These are phyloP conservation scores for Salix dunnii DNA, from an alignment of 345 rosid species.

Conservation along the genomic window DNA sequence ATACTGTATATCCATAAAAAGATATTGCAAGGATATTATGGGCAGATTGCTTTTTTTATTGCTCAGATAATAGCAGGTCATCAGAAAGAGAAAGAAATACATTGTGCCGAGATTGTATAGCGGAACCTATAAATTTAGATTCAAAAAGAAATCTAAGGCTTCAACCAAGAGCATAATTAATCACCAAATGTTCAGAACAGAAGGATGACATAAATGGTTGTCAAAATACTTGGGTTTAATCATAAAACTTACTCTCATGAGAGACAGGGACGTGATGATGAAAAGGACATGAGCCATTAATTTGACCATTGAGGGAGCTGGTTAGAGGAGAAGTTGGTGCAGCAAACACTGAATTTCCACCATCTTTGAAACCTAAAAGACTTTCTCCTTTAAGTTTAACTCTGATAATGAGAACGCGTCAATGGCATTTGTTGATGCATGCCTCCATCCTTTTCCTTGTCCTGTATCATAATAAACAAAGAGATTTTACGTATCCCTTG, in stretches of 20 bases:
- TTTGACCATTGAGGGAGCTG: conserved; percentile 34
- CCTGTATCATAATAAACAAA: background rate
- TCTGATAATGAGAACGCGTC: conserved; percentile 3
- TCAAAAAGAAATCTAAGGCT: background rate
- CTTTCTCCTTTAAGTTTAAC: conserved; percentile 9
- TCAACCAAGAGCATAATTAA: background rate
- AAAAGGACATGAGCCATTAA: conserved; percentile 16
- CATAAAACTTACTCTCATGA: background rate
- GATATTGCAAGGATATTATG: background rate
- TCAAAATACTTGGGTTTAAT: background rate
- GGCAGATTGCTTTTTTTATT: no score
- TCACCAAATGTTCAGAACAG: background rate
- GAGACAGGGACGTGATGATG: conserved; percentile 14
- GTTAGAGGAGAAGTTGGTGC: conserved; percentile 52
- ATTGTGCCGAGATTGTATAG: background rate
- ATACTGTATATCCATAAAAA: no score
- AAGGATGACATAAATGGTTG: background rate
- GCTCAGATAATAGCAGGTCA: no score
- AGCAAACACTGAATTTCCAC: conserved; percentile 37
- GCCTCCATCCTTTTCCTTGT: conserved; percentile 23
- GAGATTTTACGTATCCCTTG: background rate
- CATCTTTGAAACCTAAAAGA: conserved; percentile 14
- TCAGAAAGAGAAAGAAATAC: no score
- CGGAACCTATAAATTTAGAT: background rate
- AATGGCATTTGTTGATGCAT: conserved; percentile 18